Conservation (phyloP, 2,329 filamentous ascomycete species). For the Rosellinia necatrix region DNA sequence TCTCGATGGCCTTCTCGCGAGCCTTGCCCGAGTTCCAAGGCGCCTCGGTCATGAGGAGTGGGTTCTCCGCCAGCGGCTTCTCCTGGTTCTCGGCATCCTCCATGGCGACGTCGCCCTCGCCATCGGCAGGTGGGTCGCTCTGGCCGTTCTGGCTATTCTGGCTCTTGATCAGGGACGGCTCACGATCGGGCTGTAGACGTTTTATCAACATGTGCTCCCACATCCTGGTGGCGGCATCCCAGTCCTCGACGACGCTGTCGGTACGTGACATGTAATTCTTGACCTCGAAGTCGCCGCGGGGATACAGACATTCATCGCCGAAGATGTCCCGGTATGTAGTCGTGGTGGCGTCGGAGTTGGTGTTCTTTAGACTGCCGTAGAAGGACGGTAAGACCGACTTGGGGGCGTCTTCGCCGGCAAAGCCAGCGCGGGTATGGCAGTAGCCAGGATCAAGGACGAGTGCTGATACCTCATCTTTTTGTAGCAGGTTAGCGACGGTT, state of each 20-base stretch:
- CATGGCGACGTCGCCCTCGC: slow-evolving; percentile 65
- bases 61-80: slow-evolving; percentile 85
- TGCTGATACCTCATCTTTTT: slow-evolving; percentile 89
- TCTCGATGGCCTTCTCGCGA: slow-evolving; percentile 91
- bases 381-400: slow-evolving; percentile 91
- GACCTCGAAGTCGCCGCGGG: slow-evolving; percentile 77
- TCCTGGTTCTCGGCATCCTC: slow-evolving; percentile 65
- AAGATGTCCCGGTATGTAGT: slow-evolving; percentile 64
- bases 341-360: slow-evolving; percentile 48
- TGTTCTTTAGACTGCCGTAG: slow-evolving; percentile 69
- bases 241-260: slow-evolving; percentile 92
- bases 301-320: slow-evolving; percentile 88
- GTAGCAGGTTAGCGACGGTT: slow-evolving; percentile 7
- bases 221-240: slow-evolving; percentile 85
- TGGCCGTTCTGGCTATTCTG: too few relatives aligned
- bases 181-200: slow-evolving; percentile 77
- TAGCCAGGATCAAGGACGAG: slow-evolving; percentile 96
- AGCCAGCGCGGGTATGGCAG: slow-evolving; percentile 88
- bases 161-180: slow-evolving; percentile 69
- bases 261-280: slow-evolving; percentile 83
- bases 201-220: slow-evolving; percentile 95
- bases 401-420: slow-evolving; percentile 95
- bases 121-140: slow-evolving; percentile 73
- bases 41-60: slow-evolving; percentile 90
- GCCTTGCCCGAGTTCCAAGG: slow-evolving; percentile 89